Percentiles rank a stretch among this genome's conserved stretches.
These are phyloP conservation scores for Globisporangium cederbergense DNA, from an alignment of 352 stramenopile genomes.

Conservation along the genomic window DNA sequence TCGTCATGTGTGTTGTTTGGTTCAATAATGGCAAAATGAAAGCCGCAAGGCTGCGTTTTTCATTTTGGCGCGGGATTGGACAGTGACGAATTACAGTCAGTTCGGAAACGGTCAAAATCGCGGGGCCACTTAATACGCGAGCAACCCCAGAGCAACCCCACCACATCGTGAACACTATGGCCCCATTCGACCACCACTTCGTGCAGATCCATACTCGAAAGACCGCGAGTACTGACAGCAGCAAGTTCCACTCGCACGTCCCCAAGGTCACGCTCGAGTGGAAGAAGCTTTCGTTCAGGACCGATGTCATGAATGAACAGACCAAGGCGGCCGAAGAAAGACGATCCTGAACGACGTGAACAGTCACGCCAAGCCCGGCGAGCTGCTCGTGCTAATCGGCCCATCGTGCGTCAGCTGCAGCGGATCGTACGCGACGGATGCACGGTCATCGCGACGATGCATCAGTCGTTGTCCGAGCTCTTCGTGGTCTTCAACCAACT, in stretches of 20 bases:
- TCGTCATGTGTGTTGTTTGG: neutral
- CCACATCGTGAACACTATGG: no score
- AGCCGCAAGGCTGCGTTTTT: no score
- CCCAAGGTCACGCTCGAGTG: slow-evolving; percentile 31
- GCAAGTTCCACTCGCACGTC: no score
- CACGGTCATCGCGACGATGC: slow-evolving; percentile 89
- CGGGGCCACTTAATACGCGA: no score
- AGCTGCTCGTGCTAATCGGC: slow-evolving; percentile 64
- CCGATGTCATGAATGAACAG: slow-evolving; percentile 27
- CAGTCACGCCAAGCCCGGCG: slow-evolving; percentile 38
- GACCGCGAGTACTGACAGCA: no score
- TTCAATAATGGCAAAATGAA: neutral
- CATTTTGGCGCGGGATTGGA: no score
- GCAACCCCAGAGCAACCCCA: no score
- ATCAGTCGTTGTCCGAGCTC: slow-evolving; percentile 76
- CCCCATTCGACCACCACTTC: no score
- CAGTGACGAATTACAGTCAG: neutral
- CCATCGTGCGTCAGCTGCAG: slow-evolving; percentile 45
- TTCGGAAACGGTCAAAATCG: no score
- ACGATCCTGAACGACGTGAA: slow-evolving; percentile 49
- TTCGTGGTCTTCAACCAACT: slow-evolving; percentile 57
- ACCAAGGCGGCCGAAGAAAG: slow-evolving; percentile 50
- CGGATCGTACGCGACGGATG: slow-evolving; percentile 76
- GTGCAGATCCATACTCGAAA: no score
- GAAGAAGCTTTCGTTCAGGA: slow-evolving; percentile 26